Conservation (phyloP, 169 alveolate species). For the Amoebophrya sp. region DNA sequence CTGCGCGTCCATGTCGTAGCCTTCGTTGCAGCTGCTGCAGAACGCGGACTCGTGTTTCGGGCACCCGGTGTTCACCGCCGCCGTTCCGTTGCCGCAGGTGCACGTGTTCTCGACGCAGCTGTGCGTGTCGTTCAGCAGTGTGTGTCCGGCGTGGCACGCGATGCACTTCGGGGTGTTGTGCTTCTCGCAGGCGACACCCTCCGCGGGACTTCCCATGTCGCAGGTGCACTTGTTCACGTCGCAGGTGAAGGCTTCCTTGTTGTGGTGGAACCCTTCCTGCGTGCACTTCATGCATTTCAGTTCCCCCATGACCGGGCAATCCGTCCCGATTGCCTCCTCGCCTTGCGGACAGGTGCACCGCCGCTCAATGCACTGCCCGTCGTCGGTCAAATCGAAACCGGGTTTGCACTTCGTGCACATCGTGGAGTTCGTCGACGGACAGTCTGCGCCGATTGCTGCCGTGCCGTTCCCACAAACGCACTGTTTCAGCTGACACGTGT, state of each 20-base stretch:
- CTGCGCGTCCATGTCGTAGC: neutral
- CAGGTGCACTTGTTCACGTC: neutral
- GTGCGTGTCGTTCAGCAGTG: neutral
- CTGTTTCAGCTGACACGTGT: neutral
- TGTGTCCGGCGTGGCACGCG: neutral
- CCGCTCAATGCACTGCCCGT: neutral
- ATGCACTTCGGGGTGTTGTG: neutral
- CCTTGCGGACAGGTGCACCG: neutral
- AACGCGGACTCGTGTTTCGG: neutral
- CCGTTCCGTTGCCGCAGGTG: neutral
- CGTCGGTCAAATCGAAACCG: neutral
- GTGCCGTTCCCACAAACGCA: neutral
- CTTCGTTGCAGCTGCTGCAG: neutral
- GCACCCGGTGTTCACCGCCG: neutral
- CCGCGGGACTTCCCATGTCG: neutral
- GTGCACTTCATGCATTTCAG: neutral
- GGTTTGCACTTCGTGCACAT: no score
- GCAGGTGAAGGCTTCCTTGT: neutral
- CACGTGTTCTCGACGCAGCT: neutral
- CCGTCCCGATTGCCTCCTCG: neutral
- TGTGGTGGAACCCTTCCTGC: neutral
- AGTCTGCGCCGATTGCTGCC: neutral
- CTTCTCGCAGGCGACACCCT: neutral
- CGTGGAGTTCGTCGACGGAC: neutral
- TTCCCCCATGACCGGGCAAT: neutral